These are phyloP conservation scores for Phaseolus lunatus DNA, from an alignment of 306 rosid genomes.

Conservation along the genomic window DNA sequence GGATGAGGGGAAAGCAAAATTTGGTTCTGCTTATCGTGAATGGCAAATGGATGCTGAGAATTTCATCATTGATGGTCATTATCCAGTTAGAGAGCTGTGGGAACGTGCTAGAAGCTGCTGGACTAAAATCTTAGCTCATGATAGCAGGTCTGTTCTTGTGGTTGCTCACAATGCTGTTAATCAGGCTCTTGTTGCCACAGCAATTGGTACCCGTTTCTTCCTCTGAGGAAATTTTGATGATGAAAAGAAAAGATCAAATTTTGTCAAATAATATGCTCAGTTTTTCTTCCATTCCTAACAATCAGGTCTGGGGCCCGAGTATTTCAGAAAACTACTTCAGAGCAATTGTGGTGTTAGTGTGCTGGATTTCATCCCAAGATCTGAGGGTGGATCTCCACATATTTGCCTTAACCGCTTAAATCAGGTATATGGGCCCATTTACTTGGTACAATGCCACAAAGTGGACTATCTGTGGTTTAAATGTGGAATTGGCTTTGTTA, in stretches of 20 bases:
- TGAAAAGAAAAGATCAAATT: constrained; percentile 12
- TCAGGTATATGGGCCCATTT: constrained; percentile 64
- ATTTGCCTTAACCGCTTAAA: constrained; percentile 91
- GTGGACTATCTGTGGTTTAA: constrained; percentile 1
- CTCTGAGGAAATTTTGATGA: constrained; percentile 33
- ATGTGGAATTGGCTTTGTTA: constrained; percentile 31
- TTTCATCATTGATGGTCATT: constrained; percentile 86
- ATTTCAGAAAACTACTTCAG: constrained; percentile 89
- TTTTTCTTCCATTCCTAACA: constrained; percentile 20
- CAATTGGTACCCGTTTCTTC: constrained; percentile 71
- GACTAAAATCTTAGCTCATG: constrained; percentile 75
- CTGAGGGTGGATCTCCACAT: constrained; percentile 74
- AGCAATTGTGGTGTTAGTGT: constrained; percentile 97
- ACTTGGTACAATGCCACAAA: constrained; percentile 3
- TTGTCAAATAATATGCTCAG: constrained; percentile 16
- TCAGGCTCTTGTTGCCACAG: constrained; percentile 97
- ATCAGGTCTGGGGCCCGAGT: constrained; percentile 80
- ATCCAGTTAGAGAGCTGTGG: constrained; percentile 97
- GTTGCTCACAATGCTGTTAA: constrained; percentile 99
- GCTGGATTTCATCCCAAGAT: constrained; percentile 76
- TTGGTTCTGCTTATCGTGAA: constrained; percentile 73
- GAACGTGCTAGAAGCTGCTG: constrained; percentile 83
- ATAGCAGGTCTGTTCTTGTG: constrained; percentile 87
- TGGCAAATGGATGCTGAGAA: constrained; percentile 91
- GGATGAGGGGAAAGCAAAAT: constrained; percentile 82